phyloP scores from a whole-genome alignment of 805 yeast species.

The Zygosaccharomyces rouxii region DNA sequence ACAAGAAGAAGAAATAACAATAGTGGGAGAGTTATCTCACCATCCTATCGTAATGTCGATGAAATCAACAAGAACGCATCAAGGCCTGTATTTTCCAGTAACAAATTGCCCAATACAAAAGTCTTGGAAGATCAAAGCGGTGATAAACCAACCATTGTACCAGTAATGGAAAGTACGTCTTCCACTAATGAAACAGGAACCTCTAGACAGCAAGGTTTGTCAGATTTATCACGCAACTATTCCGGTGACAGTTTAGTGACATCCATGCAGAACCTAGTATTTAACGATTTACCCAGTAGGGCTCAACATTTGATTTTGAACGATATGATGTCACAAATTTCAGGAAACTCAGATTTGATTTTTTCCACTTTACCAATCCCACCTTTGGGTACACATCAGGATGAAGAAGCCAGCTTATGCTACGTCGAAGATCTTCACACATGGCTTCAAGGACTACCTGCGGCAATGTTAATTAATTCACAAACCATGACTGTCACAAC shows the following conservation, averaged over 20 bases:
- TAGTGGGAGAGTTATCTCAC: slow-evolving; percentile 1
- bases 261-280: slow-evolving; percentile 44
- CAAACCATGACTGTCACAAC: slow-evolving; percentile 96
- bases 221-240: slow-evolving; percentile 33
- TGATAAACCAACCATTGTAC: slow-evolving; percentile 60
- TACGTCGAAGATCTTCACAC: slow-evolving; percentile 71
- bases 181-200: slow-evolving; percentile 6
- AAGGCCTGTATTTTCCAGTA: slow-evolving; percentile 62
- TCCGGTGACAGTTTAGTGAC: slow-evolving; percentile 33
- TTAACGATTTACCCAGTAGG: slow-evolving; percentile 84
- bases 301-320: slow-evolving; percentile 88
- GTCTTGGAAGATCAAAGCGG: slow-evolving; percentile 66
- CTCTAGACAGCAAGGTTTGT: slow-evolving; percentile 17
- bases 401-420: slow-evolving; percentile 62
- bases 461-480: slow-evolving; percentile 76
- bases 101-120: slow-evolving; percentile 64
- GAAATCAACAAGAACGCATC: slow-evolving; percentile 12
- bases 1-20: slow-evolving; percentile 10
- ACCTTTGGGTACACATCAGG: slow-evolving; percentile 70
- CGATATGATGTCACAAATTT: slow-evolving; percentile 69
- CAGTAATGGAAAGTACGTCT: slow-evolving; percentile 38
- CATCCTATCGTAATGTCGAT: slow-evolving; percentile 6
- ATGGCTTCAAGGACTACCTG: slow-evolving; percentile 82
- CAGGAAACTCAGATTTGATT: slow-evolving; percentile 62
- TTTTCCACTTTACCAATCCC: slow-evolving; percentile 93